These are phyloP conservation scores for Adenanthera pavonina DNA, from an alignment of 306 rosid genomes.

Conservation along the genomic window DNA sequence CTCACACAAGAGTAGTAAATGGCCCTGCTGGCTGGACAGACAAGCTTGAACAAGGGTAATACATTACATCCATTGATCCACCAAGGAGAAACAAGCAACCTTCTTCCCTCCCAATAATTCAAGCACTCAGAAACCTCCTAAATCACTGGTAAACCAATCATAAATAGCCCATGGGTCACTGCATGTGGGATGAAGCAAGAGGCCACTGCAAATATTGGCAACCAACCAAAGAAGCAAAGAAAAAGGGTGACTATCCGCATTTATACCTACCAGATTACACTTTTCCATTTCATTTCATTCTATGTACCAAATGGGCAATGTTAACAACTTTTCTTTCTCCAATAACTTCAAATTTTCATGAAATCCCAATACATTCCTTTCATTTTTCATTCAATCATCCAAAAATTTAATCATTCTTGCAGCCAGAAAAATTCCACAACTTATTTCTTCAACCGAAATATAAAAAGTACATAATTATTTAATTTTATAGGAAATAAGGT, in stretches of 20 bases:
- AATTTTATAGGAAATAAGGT: not conserved
- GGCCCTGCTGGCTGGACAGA: not conserved
- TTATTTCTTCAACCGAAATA: slow-evolving; percentile 1
- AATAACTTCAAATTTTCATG: not conserved
- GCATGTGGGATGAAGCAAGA: not conserved
- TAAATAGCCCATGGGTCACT: not conserved
- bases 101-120: slow-evolving; percentile 13
- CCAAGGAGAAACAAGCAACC: not conserved
- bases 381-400: slow-evolving; percentile 1
- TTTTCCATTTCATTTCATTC: not conserved
- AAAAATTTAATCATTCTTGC: not conserved
- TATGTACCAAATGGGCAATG: too few relatives aligned
- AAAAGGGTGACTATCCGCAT: not conserved
- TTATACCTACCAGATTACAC: not conserved
- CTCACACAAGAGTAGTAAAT: not conserved
- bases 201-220: not conserved
- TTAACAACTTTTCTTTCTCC: slow-evolving; percentile 3
- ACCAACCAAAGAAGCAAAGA: not conserved
- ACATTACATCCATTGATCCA: not conserved
- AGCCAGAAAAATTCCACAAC: not conserved
- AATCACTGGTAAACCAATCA: not conserved
- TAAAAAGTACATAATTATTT: not conserved
- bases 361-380: not conserved
- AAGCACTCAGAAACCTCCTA: not conserved
- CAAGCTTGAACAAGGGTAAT: not conserved